Conservation (phyloP, 2,329 filamentous ascomycete genomes). For the Calonectria hawksworthii region DNA sequence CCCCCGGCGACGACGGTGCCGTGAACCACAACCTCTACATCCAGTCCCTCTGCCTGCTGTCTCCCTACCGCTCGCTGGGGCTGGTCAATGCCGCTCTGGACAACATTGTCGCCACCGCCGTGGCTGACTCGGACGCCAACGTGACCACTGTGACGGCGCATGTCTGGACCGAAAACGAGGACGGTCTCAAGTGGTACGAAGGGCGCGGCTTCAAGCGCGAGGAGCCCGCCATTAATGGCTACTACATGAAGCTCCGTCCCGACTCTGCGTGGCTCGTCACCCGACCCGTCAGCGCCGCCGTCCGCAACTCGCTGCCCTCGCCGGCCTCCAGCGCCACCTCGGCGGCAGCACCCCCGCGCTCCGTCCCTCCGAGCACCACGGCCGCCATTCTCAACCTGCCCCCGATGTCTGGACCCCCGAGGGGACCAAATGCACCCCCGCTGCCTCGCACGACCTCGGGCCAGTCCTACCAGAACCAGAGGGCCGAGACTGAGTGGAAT, state of each 20-base stretch:
- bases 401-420: conserved; percentile 41
- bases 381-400: conserved; percentile 51
- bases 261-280: conserved; percentile 73
- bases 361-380: conserved; percentile 45
- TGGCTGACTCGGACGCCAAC: conserved; percentile 52
- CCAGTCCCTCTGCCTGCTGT: conserved; percentile 73
- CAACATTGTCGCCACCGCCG: conserved; percentile 60
- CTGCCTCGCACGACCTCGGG: conserved; percentile 42
- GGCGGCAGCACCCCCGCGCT: conserved; percentile 28
- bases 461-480: conserved; percentile 70
- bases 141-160: conserved; percentile 70
- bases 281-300: conserved; percentile 55
- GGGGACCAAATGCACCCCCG: conserved; percentile 40
- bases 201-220: conserved; percentile 68
- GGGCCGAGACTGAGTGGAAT: conserved; percentile 75
- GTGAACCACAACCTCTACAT: conserved; percentile 69
- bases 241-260: conserved; percentile 74
- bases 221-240: conserved; percentile 64
- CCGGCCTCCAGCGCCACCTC: conserved; percentile 25
- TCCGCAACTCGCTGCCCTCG: conserved; percentile 38
- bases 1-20: conserved; percentile 23
- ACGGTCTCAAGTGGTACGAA: conserved; percentile 74
- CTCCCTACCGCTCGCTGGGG: conserved; percentile 73
- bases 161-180: conserved; percentile 77
- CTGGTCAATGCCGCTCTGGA: conserved; percentile 71